Percentiles rank a stretch among this genome's conserved stretches.
These are phyloP conservation scores for Calocera cornea DNA, from an alignment of 768 basidiomycete species.

Conservation along the genomic window DNA sequence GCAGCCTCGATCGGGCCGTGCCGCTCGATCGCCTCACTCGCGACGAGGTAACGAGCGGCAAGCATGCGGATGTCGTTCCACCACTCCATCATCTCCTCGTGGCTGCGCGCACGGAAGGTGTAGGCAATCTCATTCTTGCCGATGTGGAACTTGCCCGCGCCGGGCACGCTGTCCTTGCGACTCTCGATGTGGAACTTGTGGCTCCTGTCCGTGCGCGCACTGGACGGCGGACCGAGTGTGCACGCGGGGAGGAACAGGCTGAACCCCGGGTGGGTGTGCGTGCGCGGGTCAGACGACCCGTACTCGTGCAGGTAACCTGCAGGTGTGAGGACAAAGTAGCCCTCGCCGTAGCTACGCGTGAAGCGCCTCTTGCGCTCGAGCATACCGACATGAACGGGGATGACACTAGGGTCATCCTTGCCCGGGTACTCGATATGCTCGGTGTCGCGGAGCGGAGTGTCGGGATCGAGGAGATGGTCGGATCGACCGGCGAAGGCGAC, in stretches of 20 bases:
- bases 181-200: conserved; percentile 99
- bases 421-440: conserved; percentile 69
- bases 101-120: conserved; percentile 76
- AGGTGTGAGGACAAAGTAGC: conserved; percentile 84
- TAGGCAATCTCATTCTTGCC: conserved; percentile 42
- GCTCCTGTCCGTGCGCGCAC: conserved; percentile 43
- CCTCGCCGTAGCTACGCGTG: conserved; percentile 72
- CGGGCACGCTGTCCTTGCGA: conserved; percentile 43
- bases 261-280: conserved; percentile 53
- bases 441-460: conserved; percentile 80
- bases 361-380: conserved; percentile 94
- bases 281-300: conserved; percentile 54
- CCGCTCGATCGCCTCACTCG: conserved; percentile 84
- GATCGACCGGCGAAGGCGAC: conserved; percentile 84
- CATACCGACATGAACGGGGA: conserved; percentile 75
- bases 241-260: conserved; percentile 87
- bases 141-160: conserved; percentile 31
- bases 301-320: conserved; percentile 96
- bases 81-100: conserved; percentile 99
- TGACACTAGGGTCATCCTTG: conserved; percentile 77
- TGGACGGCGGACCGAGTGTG: conserved; percentile 83
- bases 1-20: conserved; percentile 86
- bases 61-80: conserved; percentile 97
- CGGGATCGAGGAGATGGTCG: conserved; percentile 92
- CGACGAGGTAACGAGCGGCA: conserved; percentile 85